Percentiles rank a stretch among this genome's conserved stretches.
Conservation (phyloP, 129 eudicot species). For the Saposhnikovia divaricata region DNA sequence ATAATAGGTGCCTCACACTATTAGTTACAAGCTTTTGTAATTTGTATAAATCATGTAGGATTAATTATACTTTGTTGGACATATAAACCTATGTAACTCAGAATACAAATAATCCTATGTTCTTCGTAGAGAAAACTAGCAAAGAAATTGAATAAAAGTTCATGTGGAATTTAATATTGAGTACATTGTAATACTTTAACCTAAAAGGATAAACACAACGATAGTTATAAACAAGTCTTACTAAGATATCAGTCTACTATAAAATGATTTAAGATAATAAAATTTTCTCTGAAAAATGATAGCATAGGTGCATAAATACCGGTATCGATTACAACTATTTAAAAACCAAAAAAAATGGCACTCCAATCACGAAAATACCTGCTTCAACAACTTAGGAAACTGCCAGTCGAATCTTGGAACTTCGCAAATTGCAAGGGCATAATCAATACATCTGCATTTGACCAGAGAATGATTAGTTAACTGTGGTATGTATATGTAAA, state of each 20-base stretch:
- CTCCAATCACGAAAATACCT: conserved; percentile 25
- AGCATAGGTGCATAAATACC: neutral
- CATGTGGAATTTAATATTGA: neutral
- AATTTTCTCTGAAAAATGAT: neutral
- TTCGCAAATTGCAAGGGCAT: conserved; percentile 54
- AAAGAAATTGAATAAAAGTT: neutral
- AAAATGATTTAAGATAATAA: neutral
- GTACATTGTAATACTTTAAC: too few species aligned
- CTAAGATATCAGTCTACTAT: neutral
- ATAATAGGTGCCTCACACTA: neutral
- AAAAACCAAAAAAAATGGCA: neutral
- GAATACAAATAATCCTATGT: neutral
- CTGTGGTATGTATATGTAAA: neutral
- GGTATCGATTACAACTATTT: neutral
- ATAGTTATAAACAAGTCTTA: neutral
- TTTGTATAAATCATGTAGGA: neutral
- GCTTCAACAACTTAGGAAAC: conserved; percentile 48
- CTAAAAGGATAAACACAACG: neutral
- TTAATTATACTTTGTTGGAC: neutral
- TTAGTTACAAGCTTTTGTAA: neutral
- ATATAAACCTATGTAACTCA: neutral
- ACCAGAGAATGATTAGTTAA: conserved; percentile 17
- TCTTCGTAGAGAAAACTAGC: neutral
- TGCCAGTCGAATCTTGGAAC: conserved; percentile 41
- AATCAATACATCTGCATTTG: conserved; percentile 66